Conservation (phyloP, 768 basidiomycete genomes). For the Hericium erinaceus region DNA sequence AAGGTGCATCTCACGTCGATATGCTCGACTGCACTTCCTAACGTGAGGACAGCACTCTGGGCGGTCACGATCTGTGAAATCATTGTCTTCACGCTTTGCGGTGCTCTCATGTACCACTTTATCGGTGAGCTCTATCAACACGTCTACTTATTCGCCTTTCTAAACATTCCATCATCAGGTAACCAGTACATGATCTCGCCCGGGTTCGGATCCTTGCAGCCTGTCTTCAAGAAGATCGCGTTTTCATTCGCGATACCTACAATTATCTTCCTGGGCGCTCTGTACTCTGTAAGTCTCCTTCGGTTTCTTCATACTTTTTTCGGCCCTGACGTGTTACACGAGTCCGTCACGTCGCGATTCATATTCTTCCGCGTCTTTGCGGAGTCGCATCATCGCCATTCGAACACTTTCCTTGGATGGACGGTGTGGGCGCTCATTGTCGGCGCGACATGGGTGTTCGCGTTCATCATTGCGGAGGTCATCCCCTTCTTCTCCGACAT, state of each 20-base stretch:
- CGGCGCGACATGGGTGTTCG: constrained; percentile 17
- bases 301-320: neutral
- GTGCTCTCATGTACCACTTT: constrained; percentile 35
- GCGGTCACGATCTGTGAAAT: constrained; percentile 34
- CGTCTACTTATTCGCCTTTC: neutral
- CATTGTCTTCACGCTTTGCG: constrained; percentile 33
- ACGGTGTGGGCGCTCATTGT: constrained; percentile 18
- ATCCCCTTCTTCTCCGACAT: constrained; percentile 29
- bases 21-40: neutral
- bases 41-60: constrained; percentile 26
- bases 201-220: constrained; percentile 31
- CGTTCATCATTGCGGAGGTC: constrained; percentile 22
- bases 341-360: constrained; percentile 35
- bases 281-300: constrained; percentile 29
- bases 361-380: constrained; percentile 36
- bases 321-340: neutral
- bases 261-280: constrained; percentile 34
- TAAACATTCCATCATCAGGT: constrained; percentile 11
- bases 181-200: constrained; percentile 38
- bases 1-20: constrained; percentile 20
- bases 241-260: constrained; percentile 40
- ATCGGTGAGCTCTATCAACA: constrained; percentile 13
- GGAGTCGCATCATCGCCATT: constrained; percentile 27
- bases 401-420: constrained; percentile 20
- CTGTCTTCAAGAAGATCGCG: constrained; percentile 30